Conservation (phyloP, 2,329 filamentous ascomycete genomes). For the Drechmeria coniospora region DNA sequence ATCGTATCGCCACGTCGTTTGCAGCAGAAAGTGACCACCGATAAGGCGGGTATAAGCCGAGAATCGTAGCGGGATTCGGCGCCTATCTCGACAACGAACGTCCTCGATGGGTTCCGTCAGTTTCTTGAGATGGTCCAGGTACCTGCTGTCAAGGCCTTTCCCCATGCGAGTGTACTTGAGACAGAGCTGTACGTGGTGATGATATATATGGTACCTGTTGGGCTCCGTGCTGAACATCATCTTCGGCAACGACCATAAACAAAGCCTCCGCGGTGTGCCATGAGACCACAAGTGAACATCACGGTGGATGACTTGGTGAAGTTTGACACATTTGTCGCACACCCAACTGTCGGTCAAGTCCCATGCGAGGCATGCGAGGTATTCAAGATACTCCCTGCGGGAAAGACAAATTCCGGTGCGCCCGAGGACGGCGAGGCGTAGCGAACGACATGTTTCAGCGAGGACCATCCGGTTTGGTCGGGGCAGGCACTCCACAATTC, state of each 20-base stretch:
- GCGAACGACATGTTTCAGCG: background rate
- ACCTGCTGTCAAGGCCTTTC: background rate
- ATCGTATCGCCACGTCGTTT: background rate
- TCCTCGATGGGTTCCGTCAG: conserved; percentile 1
- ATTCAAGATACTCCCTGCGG: background rate
- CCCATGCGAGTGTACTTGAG: conserved; percentile 5
- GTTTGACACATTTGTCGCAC: conserved; percentile 4
- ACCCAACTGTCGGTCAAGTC: conserved; percentile 5
- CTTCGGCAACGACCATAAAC: background rate
- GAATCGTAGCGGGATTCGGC: background rate
- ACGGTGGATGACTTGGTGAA: background rate
- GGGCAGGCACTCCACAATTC: background rate
- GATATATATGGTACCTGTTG: background rate
- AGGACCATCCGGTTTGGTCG: background rate
- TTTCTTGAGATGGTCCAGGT: conserved; percentile 1
- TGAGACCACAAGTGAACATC: too few relatives aligned
- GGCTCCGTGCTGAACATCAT: too few relatives aligned
- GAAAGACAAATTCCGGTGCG: background rate
- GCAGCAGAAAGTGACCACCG: conserved; percentile 5
- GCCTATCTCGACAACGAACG: rapidly evolving
- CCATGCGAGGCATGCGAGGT: conserved; percentile 3
- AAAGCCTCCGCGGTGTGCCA: background rate
- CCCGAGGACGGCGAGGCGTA: background rate
- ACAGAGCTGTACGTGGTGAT: conserved; percentile 4
- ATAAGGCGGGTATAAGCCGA: conserved; percentile 3